Evolutionary conservation across 1,284 basidiomycete genomes (phyloP).

Genomic region (Porodaedalea pini): DNA sequence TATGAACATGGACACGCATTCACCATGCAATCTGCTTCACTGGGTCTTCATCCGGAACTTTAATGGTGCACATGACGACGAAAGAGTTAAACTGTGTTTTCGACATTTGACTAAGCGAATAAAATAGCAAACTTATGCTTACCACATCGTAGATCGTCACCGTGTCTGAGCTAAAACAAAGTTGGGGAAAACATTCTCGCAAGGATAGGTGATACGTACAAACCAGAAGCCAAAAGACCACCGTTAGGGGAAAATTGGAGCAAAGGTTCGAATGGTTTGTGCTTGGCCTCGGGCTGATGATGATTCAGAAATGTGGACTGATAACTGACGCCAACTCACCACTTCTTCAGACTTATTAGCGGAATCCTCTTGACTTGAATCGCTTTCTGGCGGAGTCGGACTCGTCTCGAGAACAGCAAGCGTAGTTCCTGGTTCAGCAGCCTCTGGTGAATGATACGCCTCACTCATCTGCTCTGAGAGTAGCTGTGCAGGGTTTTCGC

Average conservation of each 20-base stretch:
- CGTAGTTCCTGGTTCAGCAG: too few relatives aligned
- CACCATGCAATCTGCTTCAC: conserved; percentile 3
- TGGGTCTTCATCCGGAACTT: not conserved
- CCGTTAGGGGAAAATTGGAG: not conserved
- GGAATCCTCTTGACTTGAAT: too few relatives aligned
- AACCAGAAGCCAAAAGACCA: not conserved
- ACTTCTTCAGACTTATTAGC: too few relatives aligned
- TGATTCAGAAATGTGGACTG: too few relatives aligned
- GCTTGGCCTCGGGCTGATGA: not conserved
- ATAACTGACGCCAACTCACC: too few relatives aligned
- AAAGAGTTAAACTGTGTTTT: not conserved
- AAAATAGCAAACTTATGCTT: not conserved
- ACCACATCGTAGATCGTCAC: conserved; percentile 1
- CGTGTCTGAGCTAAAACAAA: not conserved
- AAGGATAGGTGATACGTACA: not conserved
- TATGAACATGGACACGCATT: not conserved
- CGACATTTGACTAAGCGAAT: not conserved
- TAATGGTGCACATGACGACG: not conserved
- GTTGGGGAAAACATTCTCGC: not conserved
- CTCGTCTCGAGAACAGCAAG: too few relatives aligned
- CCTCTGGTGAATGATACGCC: too few relatives aligned
- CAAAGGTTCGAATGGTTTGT: not conserved
- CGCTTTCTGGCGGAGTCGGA: too few relatives aligned
- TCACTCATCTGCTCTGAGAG: too few relatives aligned
- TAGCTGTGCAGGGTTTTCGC: too few relatives aligned